Conservation (phyloP, 2,329 filamentous ascomycete genomes). For the Nemania sp. region DNA sequence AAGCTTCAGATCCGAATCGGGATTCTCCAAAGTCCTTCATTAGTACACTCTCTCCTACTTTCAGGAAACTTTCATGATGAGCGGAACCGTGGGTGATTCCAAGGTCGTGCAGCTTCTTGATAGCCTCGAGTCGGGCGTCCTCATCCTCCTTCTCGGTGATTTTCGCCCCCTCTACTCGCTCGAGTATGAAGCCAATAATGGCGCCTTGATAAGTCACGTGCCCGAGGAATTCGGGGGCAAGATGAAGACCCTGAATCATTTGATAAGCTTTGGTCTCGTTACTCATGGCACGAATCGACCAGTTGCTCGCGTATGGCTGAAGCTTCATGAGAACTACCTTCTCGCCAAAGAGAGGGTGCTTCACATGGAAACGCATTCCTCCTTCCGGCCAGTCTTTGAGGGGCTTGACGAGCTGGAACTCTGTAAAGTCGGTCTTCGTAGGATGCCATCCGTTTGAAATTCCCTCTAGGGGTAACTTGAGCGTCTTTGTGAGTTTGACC, state of each 20-base stretch:
- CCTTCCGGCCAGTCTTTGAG: no score
- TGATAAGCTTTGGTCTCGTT: conserved; percentile 9
- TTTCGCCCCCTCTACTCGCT: conserved; percentile 4
- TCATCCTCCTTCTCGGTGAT: background rate
- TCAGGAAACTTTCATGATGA: conserved; percentile 1
- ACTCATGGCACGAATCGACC: background rate
- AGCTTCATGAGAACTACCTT: background rate
- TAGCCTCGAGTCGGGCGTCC: background rate
- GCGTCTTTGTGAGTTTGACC: background rate
- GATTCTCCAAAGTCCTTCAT: conserved; percentile 1
- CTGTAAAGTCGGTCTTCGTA: conserved; percentile 5
- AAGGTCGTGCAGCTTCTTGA: conserved; percentile 11
- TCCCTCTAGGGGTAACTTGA: background rate
- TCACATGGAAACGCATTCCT: background rate
- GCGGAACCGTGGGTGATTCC: conserved; percentile 8
- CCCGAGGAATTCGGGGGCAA: conserved; percentile 11
- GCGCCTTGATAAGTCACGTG: conserved; percentile 12
- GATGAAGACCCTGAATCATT: background rate
- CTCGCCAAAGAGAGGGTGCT: background rate
- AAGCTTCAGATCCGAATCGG: background rate
- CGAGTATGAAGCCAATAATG: background rate
- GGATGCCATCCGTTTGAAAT: conserved; percentile 5
- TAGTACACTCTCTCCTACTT: background rate
- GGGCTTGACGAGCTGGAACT: background rate
- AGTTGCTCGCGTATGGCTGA: background rate